Evolutionary conservation across 306 rosid genomes (phyloP).

Genomic region (cucumber (Cucumis sativus)): DNA sequence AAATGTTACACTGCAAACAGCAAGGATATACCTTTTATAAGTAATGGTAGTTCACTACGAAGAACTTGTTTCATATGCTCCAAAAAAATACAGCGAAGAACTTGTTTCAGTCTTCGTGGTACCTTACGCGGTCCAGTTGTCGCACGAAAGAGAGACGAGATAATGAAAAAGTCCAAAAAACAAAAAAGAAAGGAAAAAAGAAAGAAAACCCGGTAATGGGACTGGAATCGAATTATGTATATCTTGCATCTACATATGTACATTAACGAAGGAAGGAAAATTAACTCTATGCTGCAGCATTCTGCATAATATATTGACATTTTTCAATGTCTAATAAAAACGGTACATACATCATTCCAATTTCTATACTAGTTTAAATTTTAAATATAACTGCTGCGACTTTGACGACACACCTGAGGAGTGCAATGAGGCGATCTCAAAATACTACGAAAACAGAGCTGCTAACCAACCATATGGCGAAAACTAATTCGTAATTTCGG

Average conservation of each 20-base stretch:
- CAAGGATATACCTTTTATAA: not conserved
- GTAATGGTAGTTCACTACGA: not conserved
- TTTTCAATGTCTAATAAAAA: not conserved
- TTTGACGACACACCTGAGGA: not conserved
- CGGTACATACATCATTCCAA: not conserved
- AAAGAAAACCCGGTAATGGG: not conserved
- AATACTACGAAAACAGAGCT: slow-evolving; percentile 3
- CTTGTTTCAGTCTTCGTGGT: not conserved
- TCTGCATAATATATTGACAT: slow-evolving; percentile 1
- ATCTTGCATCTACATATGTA: not conserved
- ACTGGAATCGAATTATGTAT: not conserved
- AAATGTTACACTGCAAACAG: not conserved
- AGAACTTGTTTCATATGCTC: not conserved
- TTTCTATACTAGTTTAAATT: not conserved
- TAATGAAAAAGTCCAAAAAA: not conserved
- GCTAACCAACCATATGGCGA: not conserved
- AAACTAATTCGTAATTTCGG: not conserved
- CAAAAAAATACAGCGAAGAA: not conserved
- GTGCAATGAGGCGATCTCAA: not conserved
- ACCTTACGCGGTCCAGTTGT: not conserved
- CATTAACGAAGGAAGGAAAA: not conserved
- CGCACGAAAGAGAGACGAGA: not conserved
- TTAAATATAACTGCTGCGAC: not conserved
- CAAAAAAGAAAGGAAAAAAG: not conserved
- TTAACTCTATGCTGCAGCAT: slow-evolving; percentile 4